Evolutionary conservation across 148 eudicot genomes (phyloP).

Genomic region (Rhododendron griersonianum): DNA sequence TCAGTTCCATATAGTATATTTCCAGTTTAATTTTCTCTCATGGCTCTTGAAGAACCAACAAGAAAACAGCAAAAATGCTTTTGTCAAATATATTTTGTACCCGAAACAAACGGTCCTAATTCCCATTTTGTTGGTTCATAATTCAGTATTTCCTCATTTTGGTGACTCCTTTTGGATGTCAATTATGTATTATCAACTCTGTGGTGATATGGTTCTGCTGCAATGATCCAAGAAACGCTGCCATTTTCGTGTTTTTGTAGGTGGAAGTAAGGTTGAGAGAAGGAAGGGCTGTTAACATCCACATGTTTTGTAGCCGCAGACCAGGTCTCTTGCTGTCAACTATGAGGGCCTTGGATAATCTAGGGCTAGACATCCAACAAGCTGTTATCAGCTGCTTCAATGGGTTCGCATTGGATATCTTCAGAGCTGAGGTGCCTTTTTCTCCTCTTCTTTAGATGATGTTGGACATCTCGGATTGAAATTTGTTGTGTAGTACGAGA

Average conservation of each 20-base stretch:
- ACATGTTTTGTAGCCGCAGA: conserved; percentile 81
- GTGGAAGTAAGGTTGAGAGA: conserved; percentile 89
- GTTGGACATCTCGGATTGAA: background rate
- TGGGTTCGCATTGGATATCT: conserved; percentile 88
- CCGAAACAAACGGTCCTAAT: background rate
- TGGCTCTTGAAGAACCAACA: background rate
- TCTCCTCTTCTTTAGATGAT: background rate
- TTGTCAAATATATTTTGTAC: background rate
- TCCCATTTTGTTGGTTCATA: background rate
- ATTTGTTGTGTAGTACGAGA: background rate
- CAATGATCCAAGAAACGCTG: background rate
- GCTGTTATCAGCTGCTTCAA: conserved; percentile 95
- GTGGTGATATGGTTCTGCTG: background rate
- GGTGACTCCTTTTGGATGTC: background rate
- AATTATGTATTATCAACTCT: background rate
- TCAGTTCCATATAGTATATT: background rate
- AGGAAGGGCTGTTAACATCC: conserved; percentile 83
- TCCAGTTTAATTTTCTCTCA: background rate
- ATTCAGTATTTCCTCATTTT: too few species aligned
- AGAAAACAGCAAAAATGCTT: background rate
- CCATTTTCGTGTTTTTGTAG: conserved; percentile 25
- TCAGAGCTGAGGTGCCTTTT: conserved; percentile 76
- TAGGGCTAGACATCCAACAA: conserved; percentile 86
- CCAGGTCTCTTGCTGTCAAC: conserved; percentile 83
- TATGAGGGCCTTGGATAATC: conserved; percentile 69